phyloP scores from a whole-genome alignment of 495 filamentous ascomycete genomes.

The Elasticomyces elasticus region DNA sequence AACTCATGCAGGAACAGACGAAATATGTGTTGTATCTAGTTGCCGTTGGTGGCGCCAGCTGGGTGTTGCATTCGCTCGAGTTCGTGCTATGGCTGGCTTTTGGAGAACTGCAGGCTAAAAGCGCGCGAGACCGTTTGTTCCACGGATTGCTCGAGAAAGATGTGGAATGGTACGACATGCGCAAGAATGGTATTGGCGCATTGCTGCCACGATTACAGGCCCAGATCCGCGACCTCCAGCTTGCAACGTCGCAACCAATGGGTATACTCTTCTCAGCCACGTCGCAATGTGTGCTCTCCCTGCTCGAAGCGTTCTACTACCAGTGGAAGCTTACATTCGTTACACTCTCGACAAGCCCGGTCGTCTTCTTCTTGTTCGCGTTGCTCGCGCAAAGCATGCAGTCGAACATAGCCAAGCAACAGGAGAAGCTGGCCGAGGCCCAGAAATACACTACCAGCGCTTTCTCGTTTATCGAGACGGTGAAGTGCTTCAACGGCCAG shows the following conservation, averaged over 20 bases:
- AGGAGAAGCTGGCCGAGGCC: constrained; percentile 54
- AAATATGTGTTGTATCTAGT: constrained; percentile 49
- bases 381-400: constrained; percentile 52
- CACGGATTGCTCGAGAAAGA: constrained; percentile 57
- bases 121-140: constrained; percentile 56
- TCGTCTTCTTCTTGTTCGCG: constrained; percentile 51
- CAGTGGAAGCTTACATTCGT: constrained; percentile 81
- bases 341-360: constrained; percentile 64
- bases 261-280: constrained; percentile 56
- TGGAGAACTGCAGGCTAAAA: constrained; percentile 69
- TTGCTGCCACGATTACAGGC: constrained; percentile 62
- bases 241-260: constrained; percentile 66
- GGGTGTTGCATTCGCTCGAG: constrained; percentile 55
- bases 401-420: constrained; percentile 57
- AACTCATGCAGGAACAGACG: constrained; percentile 46
- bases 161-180: constrained; percentile 73
- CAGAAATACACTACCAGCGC: constrained; percentile 63
- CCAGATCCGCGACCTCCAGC: constrained; percentile 72
- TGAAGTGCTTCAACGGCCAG: constrained; percentile 80
- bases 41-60: constrained; percentile 50
- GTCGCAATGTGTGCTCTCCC: constrained; percentile 49
- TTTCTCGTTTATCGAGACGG: constrained; percentile 65
- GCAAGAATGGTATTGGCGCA: constrained; percentile 60
- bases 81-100: constrained; percentile 61
- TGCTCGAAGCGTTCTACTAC: constrained; percentile 61